These are phyloP conservation scores for Erigeron philadelphicus DNA, from an alignment of 140 eudicot species.

Conservation along the genomic window DNA sequence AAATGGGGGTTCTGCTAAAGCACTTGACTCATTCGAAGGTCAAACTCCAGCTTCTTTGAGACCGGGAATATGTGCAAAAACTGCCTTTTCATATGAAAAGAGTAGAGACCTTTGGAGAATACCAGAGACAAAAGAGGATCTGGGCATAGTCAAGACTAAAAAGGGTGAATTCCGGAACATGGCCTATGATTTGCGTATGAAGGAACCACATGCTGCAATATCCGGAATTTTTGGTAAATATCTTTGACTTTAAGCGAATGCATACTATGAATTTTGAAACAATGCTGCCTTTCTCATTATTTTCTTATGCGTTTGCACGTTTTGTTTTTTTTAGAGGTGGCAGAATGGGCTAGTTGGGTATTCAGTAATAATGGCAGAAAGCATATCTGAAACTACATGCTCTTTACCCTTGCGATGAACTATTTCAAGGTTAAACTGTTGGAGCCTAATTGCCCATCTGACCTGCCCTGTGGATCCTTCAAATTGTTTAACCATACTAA, in stretches of 20 bases:
- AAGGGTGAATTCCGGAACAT: constrained; percentile 35
- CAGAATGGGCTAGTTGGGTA: not conserved
- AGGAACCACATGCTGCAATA: constrained; percentile 75
- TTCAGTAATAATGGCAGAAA: constrained; percentile 1
- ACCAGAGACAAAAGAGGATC: constrained; percentile 54
- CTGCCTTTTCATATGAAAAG: constrained; percentile 79
- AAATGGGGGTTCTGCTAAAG: constrained; percentile 54
- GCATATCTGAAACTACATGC: too few species aligned
- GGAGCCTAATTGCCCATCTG: too few species aligned
- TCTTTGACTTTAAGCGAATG: not conserved
- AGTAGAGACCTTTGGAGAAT: constrained; percentile 70
- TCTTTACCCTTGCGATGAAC: too few species aligned
- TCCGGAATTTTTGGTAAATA: constrained; percentile 76
- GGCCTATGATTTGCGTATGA: constrained; percentile 69
- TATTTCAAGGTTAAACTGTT: too few species aligned
- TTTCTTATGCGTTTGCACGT: not conserved
- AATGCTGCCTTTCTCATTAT: not conserved
- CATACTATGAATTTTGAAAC: constrained; percentile 19
- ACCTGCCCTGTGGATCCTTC: too few species aligned
- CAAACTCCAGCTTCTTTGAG: constrained; percentile 53
- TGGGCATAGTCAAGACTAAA: constrained; percentile 31
- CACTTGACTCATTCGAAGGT: constrained; percentile 31
- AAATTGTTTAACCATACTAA: too few species aligned
- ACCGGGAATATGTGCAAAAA: constrained; percentile 77
- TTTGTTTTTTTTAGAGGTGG: not conserved